Percentiles rank a stretch among this genome's conserved stretches.
phyloP scores from a whole-genome alignment of 352 stramenopile genomes.

The Phytophthora lateralis region DNA sequence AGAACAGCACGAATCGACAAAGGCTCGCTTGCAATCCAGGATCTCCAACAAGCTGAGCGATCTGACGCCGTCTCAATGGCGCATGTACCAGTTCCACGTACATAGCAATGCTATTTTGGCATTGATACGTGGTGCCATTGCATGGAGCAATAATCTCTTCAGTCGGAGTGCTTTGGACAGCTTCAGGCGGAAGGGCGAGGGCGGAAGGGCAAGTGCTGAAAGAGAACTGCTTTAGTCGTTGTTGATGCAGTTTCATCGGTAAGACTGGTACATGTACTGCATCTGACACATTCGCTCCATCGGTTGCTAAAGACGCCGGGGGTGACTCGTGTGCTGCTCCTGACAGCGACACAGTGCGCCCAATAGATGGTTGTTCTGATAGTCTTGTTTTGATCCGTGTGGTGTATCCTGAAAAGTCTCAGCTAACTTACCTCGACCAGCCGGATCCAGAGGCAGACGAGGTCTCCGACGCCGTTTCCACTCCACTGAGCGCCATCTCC shows the following conservation, averaged over 20 bases:
- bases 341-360: no score
- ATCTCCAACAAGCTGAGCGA: no score
- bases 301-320: no score
- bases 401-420: no score
- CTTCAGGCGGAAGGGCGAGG: not conserved
- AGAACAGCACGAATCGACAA: not conserved
- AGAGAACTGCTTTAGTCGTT: not conserved
- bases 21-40: no score
- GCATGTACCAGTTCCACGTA: slow-evolving; percentile 3
- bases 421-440: not conserved
- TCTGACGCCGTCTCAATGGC: slow-evolving; percentile 14
- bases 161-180: not conserved
- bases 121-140: slow-evolving; percentile 23
- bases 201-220: not conserved
- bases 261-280: no score
- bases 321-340: no score
- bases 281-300: no score
- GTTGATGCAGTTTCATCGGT: not conserved
- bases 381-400: no score
- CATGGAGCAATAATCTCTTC: slow-evolving; percentile 4
- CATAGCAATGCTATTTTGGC: slow-evolving; percentile 12
- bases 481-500: slow-evolving; percentile 29
- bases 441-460: slow-evolving; percentile 22
- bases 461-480: slow-evolving; percentile 28
- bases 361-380: no score